Base-by-base conservation (phyloP, 176 grass and related monocot genomes). In the Miscanthus lutarioriparius region DNA sequence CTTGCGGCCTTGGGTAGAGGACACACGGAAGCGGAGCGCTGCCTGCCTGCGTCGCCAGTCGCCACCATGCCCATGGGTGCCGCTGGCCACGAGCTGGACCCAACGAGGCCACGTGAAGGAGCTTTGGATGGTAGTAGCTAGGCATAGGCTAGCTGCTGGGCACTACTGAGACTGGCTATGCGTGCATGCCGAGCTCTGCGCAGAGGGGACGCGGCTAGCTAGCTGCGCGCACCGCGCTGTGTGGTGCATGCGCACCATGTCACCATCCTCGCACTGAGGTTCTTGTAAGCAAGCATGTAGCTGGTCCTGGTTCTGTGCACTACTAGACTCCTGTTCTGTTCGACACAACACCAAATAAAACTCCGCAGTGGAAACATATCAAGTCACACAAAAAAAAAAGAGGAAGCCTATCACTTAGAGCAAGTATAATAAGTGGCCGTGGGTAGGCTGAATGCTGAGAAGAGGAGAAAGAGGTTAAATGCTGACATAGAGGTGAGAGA, bases 41-140 rank as follows among this genome's bases (percentile, higher is more conserved):
- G 44, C 14, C 45, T 79, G 53, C 53, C 56, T n/a, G 56, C 56
- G 6, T 58, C 53, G 53, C 20, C 53, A 56, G 20, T 59, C 43
- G 81, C 58, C 28, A 26, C 81, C 75, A 40, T 67, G 14, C 25
- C 62, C 79, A 82, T 73, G 66, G 39, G 48, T 48, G 85, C 49
- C 6, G 73, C 66, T 74, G 76, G 76, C 75, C 75, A 15, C 81
- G 41, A 80, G 76, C 82, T 89, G 82, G 82, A 77, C 53, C 72
- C 72, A 70, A 71, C 70, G 39, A 71, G 23, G 16, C 65, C 74
- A 90, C 79, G 88, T 86, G 88, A 90, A 59, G 36, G 1, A 36
- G 44, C 7, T 44, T 86, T 90, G 88, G 88, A 83, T 58, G 53
- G 41, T 63, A 72, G 15, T 16, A 1, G 6, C 53, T 27, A 17